Conservation (phyloP, 1,284 basidiomycete genomes). For the Tilletiopsis washingtonensis region DNA sequence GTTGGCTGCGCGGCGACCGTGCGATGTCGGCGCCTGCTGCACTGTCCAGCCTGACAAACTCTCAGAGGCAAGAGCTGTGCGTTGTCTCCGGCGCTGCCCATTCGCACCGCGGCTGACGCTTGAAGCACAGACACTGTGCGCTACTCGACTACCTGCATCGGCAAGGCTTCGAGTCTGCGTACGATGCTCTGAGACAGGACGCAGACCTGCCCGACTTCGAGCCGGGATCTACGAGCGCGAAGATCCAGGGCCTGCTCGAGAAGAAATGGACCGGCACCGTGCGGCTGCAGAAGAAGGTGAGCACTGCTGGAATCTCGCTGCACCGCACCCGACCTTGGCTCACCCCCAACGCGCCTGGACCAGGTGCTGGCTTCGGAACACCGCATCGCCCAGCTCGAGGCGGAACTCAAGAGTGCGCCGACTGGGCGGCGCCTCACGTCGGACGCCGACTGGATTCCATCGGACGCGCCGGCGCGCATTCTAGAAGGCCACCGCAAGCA, state of each 20-base stretch:
- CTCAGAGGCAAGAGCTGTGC: constrained; percentile 9
- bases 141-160: constrained; percentile 73
- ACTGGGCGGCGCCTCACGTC: constrained; percentile 60
- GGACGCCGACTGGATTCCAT: constrained; percentile 72
- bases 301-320: constrained; percentile 19
- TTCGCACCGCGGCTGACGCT: no score
- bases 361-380: constrained; percentile 63
- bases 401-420: constrained; percentile 60
- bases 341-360: neutral
- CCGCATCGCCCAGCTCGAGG: constrained; percentile 63
- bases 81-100: neutral
- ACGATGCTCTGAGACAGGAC: constrained; percentile 60
- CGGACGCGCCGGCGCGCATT: constrained; percentile 67
- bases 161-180: constrained; percentile 60
- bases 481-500: constrained; percentile 71
- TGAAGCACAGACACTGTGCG: constrained; percentile 74
- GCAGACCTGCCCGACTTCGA: constrained; percentile 57
- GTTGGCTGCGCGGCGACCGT: no score
- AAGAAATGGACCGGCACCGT: constrained; percentile 95
- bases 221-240: constrained; percentile 66
- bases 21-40: no score
- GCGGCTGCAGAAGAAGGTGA: constrained; percentile 81
- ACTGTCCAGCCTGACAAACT: neutral
- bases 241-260: constrained; percentile 73
- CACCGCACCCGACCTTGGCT: neutral